Evolutionary conservation across 2,329 filamentous ascomycete species (phyloP), one percentile per base, ranked within the genome.

Genomic region (Phaeophleospora eucalypticola): DNA sequence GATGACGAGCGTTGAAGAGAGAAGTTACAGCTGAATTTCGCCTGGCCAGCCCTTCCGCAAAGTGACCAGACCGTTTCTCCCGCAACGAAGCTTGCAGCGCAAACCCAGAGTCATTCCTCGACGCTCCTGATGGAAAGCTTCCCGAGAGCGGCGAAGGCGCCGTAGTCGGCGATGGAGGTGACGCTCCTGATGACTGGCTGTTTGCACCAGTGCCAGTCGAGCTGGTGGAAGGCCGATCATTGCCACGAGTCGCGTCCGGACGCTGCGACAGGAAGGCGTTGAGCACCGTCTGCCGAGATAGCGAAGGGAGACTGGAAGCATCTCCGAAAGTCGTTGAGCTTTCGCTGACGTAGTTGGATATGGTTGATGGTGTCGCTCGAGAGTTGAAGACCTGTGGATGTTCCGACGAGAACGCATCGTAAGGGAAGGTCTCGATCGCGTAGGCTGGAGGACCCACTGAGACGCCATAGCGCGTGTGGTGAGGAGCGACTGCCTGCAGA

Each of bases 51-150:
- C 45, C 52, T 36, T 52, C 87, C 10, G 40, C 40, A 58, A 97
- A 95, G 65, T 96, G 89, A 1, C 87, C 90, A 2, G 93, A 97
- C 42, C 91, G 82, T 73, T 97, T 98, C 70, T 97, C 93, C 24
- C 89, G 83, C 47, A 98, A 74, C 3, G 88, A 95, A 15, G 87
- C 82, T 53, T 90, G 84, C 46, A 95, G 74, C 29, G 88, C 87
- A 67, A 93, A 94, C 1, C 89, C 91, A 3, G 91, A 96, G 64
- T 98, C 93, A 61, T 86, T 94, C 14, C 89, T 80, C 4, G 89
- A 95, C n/a, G 87, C 80, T 0, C 87, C 85, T 2, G 87, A 91
- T 7, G 88, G 86, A 64, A 95, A 95, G 57, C 80, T 82, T 27
- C 79, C 79, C 2, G 88, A 95, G 1, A 86, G 76, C 2, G 90